Base-by-base conservation (phyloP, 345 rosid species). In the Linum tenue region DNA sequence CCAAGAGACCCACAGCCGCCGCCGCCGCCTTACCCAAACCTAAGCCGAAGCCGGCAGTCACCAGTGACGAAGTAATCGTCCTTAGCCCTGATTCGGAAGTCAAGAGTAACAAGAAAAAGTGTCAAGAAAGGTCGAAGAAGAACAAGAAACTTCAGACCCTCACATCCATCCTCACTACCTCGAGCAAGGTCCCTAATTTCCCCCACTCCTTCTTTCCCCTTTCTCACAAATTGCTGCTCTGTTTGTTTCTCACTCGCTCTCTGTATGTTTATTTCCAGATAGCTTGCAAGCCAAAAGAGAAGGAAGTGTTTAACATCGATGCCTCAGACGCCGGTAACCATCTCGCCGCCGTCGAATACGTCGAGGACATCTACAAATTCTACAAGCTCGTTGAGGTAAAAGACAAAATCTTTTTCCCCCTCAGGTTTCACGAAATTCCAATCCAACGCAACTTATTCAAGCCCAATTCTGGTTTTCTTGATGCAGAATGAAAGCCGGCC, bases 291-390 rank as follows among this genome's bases (percentile, higher is more conserved):
- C 81, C 76, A 35, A 85, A 79, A 71, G 84, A 80, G 61, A 56
- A 70, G 41, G 14, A 7, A 48, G 42, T 77, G 12, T 60, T 85
- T 59, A 92, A 94, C 40, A 94, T 94, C 10, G 99, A 94, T 70
- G 85, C 79, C 2, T 83, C 76, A 9, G 97, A 95, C 57, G 86
- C 77, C 63, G 66, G 80, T 41, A 83, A 88, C 40, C 81, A 95
- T 61, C 80, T 91, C 70, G 91, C 96, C 37, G 96, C 79, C 11
- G 82, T 83, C 0, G 99, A 95, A 60, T 95, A 95, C 66, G 86
- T 91, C 17, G 97, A 94, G 56, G 97, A 94, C 70, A 86, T 94
- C 37, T 94, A 91, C 83, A 79, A 75, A 61, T 95, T 84, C 78
- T 95, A 91, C 70, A 91, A 89, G 76, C 80, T 78, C 58, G 95